phyloP scores from a whole-genome alignment of 169 alveolate genomes.

The Cryptosporidium canis region DNA sequence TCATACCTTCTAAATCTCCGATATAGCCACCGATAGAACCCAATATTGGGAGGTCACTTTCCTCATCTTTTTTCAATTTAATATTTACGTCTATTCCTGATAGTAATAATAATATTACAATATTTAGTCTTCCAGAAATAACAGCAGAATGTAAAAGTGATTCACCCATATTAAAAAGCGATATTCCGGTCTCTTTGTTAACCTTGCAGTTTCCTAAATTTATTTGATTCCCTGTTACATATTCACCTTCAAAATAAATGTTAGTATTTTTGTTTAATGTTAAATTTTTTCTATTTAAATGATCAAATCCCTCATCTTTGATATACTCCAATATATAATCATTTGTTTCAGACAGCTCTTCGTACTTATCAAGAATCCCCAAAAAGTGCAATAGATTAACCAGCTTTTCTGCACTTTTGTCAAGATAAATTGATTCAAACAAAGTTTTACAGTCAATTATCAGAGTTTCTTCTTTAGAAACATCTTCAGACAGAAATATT shows the following conservation, averaged over 20 bases:
- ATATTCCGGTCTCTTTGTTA: conserved; percentile 46
- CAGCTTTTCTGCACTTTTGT: conserved; percentile 9
- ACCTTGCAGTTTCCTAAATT: conserved; percentile 30
- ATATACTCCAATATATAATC: not conserved
- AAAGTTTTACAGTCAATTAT: conserved; percentile 3
- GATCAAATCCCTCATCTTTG: not conserved
- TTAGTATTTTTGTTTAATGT: not conserved
- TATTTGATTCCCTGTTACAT: not conserved
- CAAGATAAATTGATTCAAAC: conserved; percentile 50
- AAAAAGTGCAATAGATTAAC: not conserved
- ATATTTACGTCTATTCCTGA: conserved; percentile 49
- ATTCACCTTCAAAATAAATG: conserved; percentile 22
- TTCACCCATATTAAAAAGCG: conserved; percentile 53
- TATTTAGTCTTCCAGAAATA: conserved; percentile 48
- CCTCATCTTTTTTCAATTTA: conserved; percentile 1
- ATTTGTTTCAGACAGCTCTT: not conserved
- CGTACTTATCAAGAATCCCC: conserved; percentile 10
- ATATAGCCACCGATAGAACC: conserved; percentile 43
- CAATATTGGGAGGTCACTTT: conserved; percentile 1
- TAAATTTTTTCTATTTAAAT: not conserved
- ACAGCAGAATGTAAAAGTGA: conserved; percentile 58
- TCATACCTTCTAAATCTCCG: conserved; percentile 66
- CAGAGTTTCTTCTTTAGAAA: not conserved
- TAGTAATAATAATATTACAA: not conserved
- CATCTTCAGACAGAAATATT: not conserved